A percentile compares a stretch with the other conserved stretches of the same genome.
Evolutionary conservation across 2,329 filamentous ascomycete genomes (phyloP).

Genomic region (Fusarium ramigenum): DNA sequence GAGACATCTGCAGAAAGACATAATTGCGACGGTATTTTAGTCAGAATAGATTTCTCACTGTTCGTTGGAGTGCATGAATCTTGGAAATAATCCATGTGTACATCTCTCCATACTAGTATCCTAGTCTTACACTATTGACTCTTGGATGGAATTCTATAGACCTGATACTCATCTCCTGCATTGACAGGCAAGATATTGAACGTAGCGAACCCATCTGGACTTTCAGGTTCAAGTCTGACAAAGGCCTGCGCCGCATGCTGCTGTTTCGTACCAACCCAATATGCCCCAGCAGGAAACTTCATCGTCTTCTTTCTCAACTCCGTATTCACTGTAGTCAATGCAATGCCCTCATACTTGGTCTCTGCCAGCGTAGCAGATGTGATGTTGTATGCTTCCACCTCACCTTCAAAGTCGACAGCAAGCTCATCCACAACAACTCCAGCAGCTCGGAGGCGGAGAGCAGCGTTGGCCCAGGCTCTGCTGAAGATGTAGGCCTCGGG

Average conservation of each 20-base stretch:
- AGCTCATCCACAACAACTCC: constrained; percentile 42
- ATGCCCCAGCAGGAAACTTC: constrained; percentile 43
- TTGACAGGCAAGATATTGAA: constrained; percentile 44
- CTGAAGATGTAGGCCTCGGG: constrained; percentile 47
- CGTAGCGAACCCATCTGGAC: constrained; percentile 45
- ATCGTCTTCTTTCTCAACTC: constrained; percentile 24
- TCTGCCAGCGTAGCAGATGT: constrained; percentile 24
- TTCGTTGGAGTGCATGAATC: too few relatives aligned
- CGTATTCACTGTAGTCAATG: constrained; percentile 38
- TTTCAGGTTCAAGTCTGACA: constrained; percentile 45
- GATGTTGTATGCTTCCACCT: constrained; percentile 44
- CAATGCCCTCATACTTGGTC: constrained; percentile 42
- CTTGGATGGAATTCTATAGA: constrained; percentile 36
- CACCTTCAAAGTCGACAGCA: constrained; percentile 31
- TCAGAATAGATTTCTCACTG: too few relatives aligned
- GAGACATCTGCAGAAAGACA: too few relatives aligned
- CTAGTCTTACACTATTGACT: neutral
- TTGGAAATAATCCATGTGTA: neutral
- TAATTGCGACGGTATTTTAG: fast-evolving
- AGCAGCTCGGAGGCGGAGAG: constrained; percentile 37
- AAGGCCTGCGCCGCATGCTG: constrained; percentile 45
- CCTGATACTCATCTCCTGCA: constrained; percentile 45
- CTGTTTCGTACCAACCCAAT: constrained; percentile 45
- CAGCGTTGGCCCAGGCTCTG: constrained; percentile 40
- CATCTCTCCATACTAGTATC: fast-evolving